These are phyloP conservation scores for Colletotrichum higginsianum DNA, from an alignment of 2,329 filamentous ascomycete species.

Conservation along the genomic window DNA sequence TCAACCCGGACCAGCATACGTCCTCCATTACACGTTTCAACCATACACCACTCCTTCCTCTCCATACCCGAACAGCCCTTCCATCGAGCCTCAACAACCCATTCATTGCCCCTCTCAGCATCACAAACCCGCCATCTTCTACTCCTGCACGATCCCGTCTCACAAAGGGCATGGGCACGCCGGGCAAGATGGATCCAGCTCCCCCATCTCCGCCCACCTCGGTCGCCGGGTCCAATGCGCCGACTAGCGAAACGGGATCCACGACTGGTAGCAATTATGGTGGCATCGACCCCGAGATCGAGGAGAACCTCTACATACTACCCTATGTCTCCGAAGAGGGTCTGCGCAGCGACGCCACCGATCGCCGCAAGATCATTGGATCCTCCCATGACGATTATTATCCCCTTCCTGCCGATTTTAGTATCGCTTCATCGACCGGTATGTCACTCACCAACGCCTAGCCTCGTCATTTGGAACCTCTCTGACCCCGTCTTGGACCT, in stretches of 20 bases:
- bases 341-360: constrained; percentile 43
- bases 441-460: background rate
- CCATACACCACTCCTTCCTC: background rate
- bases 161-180: constrained; percentile 18
- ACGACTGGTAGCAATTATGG: constrained; percentile 48
- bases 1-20: background rate
- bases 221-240: constrained; percentile 4
- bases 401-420: constrained; percentile 23
- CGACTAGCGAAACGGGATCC: constrained; percentile 13
- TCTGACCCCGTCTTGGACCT: background rate
- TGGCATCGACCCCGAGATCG: constrained; percentile 54
- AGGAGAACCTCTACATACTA: constrained; percentile 52
- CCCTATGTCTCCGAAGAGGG: constrained; percentile 48
- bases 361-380: constrained; percentile 40
- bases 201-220: constrained; percentile 20
- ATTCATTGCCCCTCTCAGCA: background rate
- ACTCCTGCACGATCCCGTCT: background rate
- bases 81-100: background rate
- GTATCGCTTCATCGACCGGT: constrained; percentile 6
- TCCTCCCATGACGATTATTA: constrained; percentile 38
- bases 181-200: constrained; percentile 28
- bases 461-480: background rate
- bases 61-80: background rate
- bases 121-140: background rate
- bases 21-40: background rate